Conservation (phyloP, 768 basidiomycete species). For the Psilocybe azurescens region DNA sequence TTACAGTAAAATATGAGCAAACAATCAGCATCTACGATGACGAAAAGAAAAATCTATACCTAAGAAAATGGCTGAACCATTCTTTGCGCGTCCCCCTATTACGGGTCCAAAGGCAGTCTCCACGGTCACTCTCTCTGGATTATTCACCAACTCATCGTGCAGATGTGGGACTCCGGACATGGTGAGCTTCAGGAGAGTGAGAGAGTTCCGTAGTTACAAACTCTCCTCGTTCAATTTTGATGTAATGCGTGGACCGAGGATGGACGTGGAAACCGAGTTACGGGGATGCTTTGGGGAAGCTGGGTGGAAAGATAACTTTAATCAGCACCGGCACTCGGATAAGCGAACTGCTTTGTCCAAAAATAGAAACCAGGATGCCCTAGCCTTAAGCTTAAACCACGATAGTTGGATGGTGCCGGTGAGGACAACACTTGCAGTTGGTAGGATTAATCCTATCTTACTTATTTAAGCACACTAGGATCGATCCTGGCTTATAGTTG, state of each 20-base stretch:
- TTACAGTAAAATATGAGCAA: slow-evolving; percentile 27
- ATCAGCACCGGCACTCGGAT: not conserved
- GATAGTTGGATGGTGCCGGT: too few relatives aligned
- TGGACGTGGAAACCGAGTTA: not conserved
- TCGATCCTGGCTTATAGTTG: too few relatives aligned
- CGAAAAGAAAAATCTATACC: slow-evolving; percentile 41
- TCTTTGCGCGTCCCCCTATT: slow-evolving; percentile 62
- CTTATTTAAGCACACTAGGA: too few relatives aligned
- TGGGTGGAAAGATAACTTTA: not conserved
- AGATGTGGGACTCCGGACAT: slow-evolving; percentile 41
- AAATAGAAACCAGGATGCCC: not conserved
- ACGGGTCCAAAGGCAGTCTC: slow-evolving; percentile 61
- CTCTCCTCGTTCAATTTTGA: not conserved
- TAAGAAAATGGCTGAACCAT: slow-evolving; percentile 68
- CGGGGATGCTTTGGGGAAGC: not conserved
- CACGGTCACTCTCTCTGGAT: slow-evolving; percentile 47
- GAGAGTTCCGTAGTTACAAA: not conserved
- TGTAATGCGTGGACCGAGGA: not conserved
- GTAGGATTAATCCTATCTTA: too few relatives aligned
- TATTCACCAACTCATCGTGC: slow-evolving; percentile 57
- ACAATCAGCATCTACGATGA: not conserved
- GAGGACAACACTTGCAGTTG: too few relatives aligned
- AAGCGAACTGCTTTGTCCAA: not conserved
- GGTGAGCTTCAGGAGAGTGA: not conserved
- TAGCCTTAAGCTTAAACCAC: not conserved